Percentiles rank a stretch among this genome's conserved stretches.
Conservation (phyloP, 495 filamentous ascomycete genomes). For the Neurospora hispaniola region DNA sequence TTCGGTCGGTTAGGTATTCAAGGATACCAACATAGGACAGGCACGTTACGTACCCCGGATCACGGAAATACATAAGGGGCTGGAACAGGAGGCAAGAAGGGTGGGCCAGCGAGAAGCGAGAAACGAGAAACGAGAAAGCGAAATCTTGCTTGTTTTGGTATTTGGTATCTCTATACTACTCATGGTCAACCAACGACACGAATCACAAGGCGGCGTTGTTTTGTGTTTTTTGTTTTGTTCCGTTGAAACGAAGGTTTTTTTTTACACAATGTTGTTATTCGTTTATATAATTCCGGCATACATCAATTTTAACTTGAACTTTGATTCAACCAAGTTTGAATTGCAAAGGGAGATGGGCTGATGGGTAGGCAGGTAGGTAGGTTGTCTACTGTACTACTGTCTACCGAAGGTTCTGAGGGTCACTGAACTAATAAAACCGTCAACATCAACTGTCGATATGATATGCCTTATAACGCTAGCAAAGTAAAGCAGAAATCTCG, state of each 20-base stretch:
- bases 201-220: not conserved
- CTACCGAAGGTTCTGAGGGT: too few relatives aligned
- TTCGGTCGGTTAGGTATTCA: too few relatives aligned
- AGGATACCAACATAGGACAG: too few relatives aligned
- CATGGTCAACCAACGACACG: not conserved
- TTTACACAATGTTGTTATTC: not conserved
- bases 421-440: too few relatives aligned
- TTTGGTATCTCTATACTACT: not conserved
- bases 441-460: too few relatives aligned
- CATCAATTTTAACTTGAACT: not conserved
- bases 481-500: too few relatives aligned
- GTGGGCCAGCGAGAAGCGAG: not conserved
- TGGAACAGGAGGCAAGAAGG: not conserved
- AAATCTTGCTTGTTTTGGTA: not conserved
- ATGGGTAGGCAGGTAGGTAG: too few relatives aligned
- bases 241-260: not conserved
- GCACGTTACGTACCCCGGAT: too few relatives aligned
- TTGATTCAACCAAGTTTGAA: not conserved
- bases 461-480: too few relatives aligned
- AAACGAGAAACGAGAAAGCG: not conserved
- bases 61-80: not conserved
- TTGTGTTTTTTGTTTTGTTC: not conserved
- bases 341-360: not conserved
- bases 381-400: too few relatives aligned
- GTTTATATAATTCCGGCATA: not conserved